phyloP scores from a whole-genome alignment of 164 flowering plant species.

The Paratinospora sagittata region DNA sequence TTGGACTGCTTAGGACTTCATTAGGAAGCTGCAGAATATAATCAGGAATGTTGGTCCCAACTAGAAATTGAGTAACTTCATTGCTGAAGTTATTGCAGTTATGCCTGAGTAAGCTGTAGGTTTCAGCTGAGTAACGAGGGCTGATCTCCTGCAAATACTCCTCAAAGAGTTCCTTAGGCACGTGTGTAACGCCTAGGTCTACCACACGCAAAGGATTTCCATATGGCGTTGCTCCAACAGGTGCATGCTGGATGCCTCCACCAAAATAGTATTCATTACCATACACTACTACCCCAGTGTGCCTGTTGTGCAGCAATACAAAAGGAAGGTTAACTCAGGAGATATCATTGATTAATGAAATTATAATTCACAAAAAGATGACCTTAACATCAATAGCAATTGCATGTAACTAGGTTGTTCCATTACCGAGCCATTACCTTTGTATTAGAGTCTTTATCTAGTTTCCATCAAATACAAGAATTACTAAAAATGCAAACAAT shows the following conservation, averaged over 20 bases:
- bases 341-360: too few species aligned
- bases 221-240: slow-evolving; percentile 72
- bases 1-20: slow-evolving; percentile 87
- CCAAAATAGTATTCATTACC: slow-evolving; percentile 93
- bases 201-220: slow-evolving; percentile 79
- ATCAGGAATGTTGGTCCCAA: slow-evolving; percentile 68
- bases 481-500: too few species aligned
- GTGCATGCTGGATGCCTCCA: slow-evolving; percentile 75
- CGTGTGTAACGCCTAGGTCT: slow-evolving; percentile 83
- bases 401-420: too few species aligned
- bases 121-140: slow-evolving; percentile 83
- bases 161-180: slow-evolving; percentile 87
- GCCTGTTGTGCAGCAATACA: slow-evolving; percentile 45
- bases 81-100: slow-evolving; percentile 98
- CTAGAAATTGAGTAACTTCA: slow-evolving; percentile 91
- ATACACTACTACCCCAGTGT: slow-evolving; percentile 89
- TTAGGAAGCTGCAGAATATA: slow-evolving; percentile 90
- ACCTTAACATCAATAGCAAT: too few species aligned
- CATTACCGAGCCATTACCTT: neutral
- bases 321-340: neutral
- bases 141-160: slow-evolving; percentile 81
- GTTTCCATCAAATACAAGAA: too few species aligned
- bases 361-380: too few species aligned
- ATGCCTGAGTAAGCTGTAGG: slow-evolving; percentile 74
- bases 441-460: too few species aligned